Conservation (phyloP, 305 asterid genomes). For the Euphrasia arctica region DNA sequence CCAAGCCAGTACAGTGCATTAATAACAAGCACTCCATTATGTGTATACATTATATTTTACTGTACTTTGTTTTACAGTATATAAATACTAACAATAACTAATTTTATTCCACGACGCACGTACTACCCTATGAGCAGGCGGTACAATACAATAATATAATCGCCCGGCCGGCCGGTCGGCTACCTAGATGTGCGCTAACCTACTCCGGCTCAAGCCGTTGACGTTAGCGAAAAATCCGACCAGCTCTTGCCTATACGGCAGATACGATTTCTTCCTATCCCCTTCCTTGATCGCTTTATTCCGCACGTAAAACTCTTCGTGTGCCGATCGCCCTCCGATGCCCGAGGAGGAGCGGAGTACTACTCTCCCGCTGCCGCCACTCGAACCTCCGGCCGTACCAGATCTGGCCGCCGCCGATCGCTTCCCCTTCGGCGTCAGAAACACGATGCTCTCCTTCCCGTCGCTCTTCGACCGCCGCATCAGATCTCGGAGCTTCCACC, state of each 20-base stretch:
- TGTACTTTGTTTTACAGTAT: no score
- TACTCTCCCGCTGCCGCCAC: conserved; percentile 18
- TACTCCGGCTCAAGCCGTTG: conserved; percentile 43
- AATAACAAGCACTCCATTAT: conserved; percentile 2
- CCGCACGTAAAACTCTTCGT: conserved; percentile 59
- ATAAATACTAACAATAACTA: neutral
- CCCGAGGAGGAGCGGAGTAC: conserved; percentile 2
- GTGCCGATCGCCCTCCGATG: conserved; percentile 44
- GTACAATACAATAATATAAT: conserved; percentile 26
- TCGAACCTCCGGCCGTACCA: conserved; percentile 10
- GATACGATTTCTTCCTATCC: conserved; percentile 73
- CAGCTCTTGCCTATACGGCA: conserved; percentile 74
- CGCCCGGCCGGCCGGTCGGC: neutral
- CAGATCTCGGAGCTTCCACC: conserved; percentile 78
- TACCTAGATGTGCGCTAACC: conserved; percentile 36
- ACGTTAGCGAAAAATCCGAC: conserved; percentile 66
- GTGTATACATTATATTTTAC: no score
- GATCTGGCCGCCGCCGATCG: conserved; percentile 5
- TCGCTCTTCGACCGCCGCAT: conserved; percentile 83
- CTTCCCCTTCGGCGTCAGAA: conserved; percentile 49
- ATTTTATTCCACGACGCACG: conserved; percentile 4
- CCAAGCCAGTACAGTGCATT: conserved; percentile 3
- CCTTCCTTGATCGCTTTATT: conserved; percentile 58
- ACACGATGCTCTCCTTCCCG: conserved; percentile 64
- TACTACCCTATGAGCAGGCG: conserved; percentile 19